Evolutionary conservation across 768 basidiomycete genomes (phyloP).

Genomic region (Auriscalpium microsporum): DNA sequence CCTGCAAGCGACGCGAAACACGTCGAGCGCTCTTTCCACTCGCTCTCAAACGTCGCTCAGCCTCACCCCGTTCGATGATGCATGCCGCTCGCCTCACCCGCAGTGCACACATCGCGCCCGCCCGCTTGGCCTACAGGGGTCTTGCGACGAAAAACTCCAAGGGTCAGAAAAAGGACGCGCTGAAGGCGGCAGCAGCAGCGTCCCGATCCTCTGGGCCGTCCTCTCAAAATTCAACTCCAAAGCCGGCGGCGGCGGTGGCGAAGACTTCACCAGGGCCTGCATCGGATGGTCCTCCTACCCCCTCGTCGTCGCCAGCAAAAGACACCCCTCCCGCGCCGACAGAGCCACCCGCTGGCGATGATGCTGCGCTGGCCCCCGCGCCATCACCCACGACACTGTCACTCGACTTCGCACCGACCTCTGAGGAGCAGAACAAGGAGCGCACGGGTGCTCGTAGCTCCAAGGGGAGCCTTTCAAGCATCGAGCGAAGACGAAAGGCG

Average conservation of each 20-base stretch:
- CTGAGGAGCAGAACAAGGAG: slow-evolving; percentile 36
- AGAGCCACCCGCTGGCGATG: not conserved
- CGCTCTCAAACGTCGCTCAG: too few relatives aligned
- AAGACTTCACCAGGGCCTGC: not conserved
- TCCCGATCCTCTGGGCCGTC: not conserved
- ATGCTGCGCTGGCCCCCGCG: slow-evolving; percentile 24
- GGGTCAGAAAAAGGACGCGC: not conserved
- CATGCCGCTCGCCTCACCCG: slow-evolving; percentile 2
- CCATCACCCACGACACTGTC: slow-evolving; percentile 21
- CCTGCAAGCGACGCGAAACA: too few relatives aligned
- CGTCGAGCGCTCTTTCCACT: too few relatives aligned
- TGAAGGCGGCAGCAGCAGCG: not conserved
- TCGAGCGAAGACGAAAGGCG: slow-evolving; percentile 59
- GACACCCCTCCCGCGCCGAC: not conserved
- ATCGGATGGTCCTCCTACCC: not conserved
- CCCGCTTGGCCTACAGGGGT: not conserved
- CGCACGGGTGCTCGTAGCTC: slow-evolving; percentile 74
- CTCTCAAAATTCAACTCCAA: not conserved
- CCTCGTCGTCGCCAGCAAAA: not conserved
- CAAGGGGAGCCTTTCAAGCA: slow-evolving; percentile 68
- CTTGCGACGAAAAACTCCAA: not conserved
- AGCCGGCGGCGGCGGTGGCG: too few relatives aligned
- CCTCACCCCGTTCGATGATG: slow-evolving; percentile 3
- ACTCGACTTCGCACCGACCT: slow-evolving; percentile 54
- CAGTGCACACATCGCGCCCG: slow-evolving; percentile 1